Evolutionary conservation across 2,329 filamentous ascomycete species (phyloP), one percentile per base, ranked within the genome.

Genomic region (Meredithiella fracta): DNA sequence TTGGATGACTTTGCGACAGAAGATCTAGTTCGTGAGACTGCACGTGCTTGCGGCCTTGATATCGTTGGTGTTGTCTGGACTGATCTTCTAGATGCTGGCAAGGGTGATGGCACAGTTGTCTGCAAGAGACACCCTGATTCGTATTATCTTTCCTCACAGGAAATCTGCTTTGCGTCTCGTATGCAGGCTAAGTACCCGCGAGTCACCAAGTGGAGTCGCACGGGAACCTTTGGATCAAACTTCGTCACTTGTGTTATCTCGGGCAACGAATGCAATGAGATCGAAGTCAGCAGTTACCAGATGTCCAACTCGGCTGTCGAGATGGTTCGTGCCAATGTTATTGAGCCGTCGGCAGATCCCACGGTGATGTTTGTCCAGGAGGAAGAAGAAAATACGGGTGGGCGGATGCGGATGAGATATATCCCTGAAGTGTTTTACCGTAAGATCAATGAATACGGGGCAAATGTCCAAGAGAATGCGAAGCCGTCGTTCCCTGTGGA

Each of bases 401-500:
- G 40, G 5, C 31, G 29, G 5, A 11, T 47, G 8, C 81, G 80
- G 56, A 82, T 84, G 23, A 79, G 90, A 63, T 98, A 98, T 65
- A 94, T 98, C 22, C 92, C 92, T 0, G 92, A 98, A 65, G 91
- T 98, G 3, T 98, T 97, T 70, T 98, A 94, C 71, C 82, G 91
- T 60, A 83, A 80, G 62, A 88, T 95, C 68, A 98, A 98, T 68
- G 91, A 98, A 67, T 95, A 98, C 65, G 90, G 90, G 34, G 87
- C 85, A 61, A 95, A 91, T 62, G 92, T 97, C 6, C 92, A 96
- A 67, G 88, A 97, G 68, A 97, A 95, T 63, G 92, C 92, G 23
- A 97, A 96, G 66, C 92, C 92, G 0, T 82, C 86, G 49, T 98
- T 98, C 67, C 92, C 92, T 0, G 90, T 96, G 51, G 92, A 98